phyloP scores from a whole-genome alignment of 1,284 basidiomycete genomes.

The Cystobasidiaceae sp. region DNA sequence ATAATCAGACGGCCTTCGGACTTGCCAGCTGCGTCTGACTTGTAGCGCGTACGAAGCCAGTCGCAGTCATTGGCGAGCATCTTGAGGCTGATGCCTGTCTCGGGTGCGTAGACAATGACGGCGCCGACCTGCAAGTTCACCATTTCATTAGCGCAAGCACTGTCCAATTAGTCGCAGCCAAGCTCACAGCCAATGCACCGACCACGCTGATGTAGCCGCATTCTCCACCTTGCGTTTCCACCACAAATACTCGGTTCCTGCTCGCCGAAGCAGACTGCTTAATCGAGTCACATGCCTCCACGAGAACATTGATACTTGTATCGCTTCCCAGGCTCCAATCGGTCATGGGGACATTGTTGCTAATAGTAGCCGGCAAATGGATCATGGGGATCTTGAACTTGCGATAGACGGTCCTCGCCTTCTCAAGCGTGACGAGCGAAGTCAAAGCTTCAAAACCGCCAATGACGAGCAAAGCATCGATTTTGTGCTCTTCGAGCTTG shows the following conservation, averaged over 20 bases:
- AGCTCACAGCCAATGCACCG: slow-evolving; percentile 83
- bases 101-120: slow-evolving; percentile 88
- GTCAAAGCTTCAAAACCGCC: slow-evolving; percentile 95
- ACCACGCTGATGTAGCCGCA: slow-evolving; percentile 93
- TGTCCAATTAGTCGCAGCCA: not conserved
- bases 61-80: slow-evolving; percentile 77
- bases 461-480: slow-evolving; percentile 81
- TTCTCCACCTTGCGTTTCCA: slow-evolving; percentile 94
- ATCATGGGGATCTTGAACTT: slow-evolving; percentile 89
- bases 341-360: slow-evolving; percentile 95
- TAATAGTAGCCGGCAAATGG: slow-evolving; percentile 72
- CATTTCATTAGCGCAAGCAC: not conserved
- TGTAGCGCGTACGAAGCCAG: slow-evolving; percentile 81
- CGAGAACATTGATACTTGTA: slow-evolving; percentile 93
- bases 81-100: slow-evolving; percentile 77
- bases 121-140: slow-evolving; percentile 71
- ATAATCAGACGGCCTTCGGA: slow-evolving; percentile 89
- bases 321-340: slow-evolving; percentile 93
- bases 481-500: slow-evolving; percentile 78
- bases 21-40: slow-evolving; percentile 79
- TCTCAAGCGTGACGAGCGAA: slow-evolving; percentile 70
- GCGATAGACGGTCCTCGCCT: slow-evolving; percentile 74
- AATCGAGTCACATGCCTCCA: slow-evolving; percentile 94
- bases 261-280: slow-evolving; percentile 96
- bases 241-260: slow-evolving; percentile 90